A percentile compares a stretch with the other conserved stretches of the same genome.
phyloP scores from a whole-genome alignment of 345 rosid genomes.

The Toxicodendron radicans region DNA sequence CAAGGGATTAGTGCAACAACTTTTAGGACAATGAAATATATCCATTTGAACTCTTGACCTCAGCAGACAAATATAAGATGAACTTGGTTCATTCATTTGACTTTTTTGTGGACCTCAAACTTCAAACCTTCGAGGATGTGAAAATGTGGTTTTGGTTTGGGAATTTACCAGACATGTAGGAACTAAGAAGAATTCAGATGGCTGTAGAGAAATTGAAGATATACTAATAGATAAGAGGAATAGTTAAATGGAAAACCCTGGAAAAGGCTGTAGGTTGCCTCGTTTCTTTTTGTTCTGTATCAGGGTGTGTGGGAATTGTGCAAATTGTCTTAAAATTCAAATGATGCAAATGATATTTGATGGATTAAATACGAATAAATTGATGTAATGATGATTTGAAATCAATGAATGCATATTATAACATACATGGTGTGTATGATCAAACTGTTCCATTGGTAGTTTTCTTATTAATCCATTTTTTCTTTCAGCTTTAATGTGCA shows the following conservation, averaged over 20 bases:
- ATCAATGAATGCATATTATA: not conserved
- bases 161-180: not conserved
- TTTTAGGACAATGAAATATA: not conserved
- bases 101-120: not conserved
- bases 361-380: not conserved
- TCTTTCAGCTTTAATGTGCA: constrained; percentile 4
- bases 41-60: not conserved
- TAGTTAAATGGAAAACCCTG: not conserved
- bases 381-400: not conserved
- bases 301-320: not conserved
- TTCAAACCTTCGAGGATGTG: not conserved
- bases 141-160: not conserved
- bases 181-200: not conserved
- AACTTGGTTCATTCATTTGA: not conserved
- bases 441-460: not conserved
- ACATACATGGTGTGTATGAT: not conserved
- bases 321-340: not conserved
- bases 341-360: not conserved
- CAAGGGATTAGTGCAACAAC: not conserved
- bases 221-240: not conserved
- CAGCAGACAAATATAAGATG: not conserved
- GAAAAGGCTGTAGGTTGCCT: not conserved
- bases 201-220: constrained; percentile 4
- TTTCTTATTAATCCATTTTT: constrained; percentile 1
- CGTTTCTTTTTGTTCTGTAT: not conserved